phyloP scores from a whole-genome alignment of 1,139 yeast genomes.

The Scheffersomyces lignicola region DNA sequence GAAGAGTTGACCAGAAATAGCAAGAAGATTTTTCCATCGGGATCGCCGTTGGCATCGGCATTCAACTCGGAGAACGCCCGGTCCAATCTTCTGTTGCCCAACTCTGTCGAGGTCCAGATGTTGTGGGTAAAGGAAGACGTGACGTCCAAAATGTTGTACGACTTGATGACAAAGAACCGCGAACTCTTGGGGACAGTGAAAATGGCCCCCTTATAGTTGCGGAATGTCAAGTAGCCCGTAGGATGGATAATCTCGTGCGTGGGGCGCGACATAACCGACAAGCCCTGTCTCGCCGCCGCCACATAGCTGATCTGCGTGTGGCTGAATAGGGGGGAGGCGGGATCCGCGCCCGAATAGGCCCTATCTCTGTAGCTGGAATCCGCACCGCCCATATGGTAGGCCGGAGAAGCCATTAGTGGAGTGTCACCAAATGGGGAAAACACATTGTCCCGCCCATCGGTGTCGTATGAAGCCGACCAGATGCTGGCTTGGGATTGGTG shows the following conservation, averaged over 20 bases:
- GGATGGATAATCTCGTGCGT: not conserved
- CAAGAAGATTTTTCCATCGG: slow-evolving; percentile 37
- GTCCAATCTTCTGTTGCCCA: slow-evolving; percentile 54
- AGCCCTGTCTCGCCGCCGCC: slow-evolving; percentile 1
- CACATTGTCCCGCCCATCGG: not conserved
- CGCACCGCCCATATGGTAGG: too few species aligned
- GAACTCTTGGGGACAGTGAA: slow-evolving; percentile 22
- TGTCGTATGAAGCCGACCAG: slow-evolving; percentile 21
- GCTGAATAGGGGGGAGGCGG: not conserved
- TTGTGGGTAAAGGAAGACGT: slow-evolving; percentile 48
- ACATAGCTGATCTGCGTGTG: not conserved
- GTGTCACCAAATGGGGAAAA: slow-evolving; percentile 1
- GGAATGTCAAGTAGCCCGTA: slow-evolving; percentile 17
- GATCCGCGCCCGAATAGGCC: not conserved
- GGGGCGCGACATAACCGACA: too few species aligned
- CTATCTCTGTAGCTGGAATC: too few species aligned
- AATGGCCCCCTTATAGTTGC: slow-evolving; percentile 21
- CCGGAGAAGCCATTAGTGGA: too few species aligned
- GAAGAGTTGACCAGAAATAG: slow-evolving; percentile 62
- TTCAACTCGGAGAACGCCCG: slow-evolving; percentile 20
- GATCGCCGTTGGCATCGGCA: slow-evolving; percentile 11
- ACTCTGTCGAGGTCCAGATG: slow-evolving; percentile 61
- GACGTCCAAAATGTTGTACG: slow-evolving; percentile 50
- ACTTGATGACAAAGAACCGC: slow-evolving; percentile 57
- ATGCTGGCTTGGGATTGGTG: slow-evolving; percentile 20